These are phyloP conservation scores for Cerrena zonata DNA, from an alignment of 1,284 basidiomycete genomes.

Conservation along the genomic window DNA sequence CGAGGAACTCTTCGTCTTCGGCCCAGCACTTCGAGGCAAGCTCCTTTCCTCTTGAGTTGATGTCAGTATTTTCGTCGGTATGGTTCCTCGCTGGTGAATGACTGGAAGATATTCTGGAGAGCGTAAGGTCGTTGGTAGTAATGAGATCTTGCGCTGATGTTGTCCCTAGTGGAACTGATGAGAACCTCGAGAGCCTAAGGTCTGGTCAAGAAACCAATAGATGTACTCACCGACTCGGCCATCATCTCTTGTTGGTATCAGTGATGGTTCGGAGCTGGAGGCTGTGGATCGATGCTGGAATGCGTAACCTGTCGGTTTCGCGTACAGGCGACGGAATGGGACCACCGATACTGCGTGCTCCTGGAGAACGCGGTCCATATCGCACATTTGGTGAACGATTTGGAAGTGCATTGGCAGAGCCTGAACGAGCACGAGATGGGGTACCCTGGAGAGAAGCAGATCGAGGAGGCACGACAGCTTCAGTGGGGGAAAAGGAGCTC, in stretches of 20 bases:
- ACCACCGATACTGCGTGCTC: conserved; percentile 16
- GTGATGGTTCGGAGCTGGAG: conserved; percentile 73
- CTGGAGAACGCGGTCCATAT: conserved; percentile 34
- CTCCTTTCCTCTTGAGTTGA: conserved; percentile 65
- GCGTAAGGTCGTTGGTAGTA: conserved; percentile 39
- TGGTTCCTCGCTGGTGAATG: conserved; percentile 42
- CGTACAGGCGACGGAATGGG: conserved; percentile 34
- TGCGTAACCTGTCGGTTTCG: conserved; percentile 47
- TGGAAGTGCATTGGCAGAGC: conserved; percentile 24
- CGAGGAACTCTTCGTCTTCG: conserved; percentile 81
- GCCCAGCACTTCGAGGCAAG: conserved; percentile 78
- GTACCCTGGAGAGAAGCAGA: conserved; percentile 46
- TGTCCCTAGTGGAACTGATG: conserved; percentile 19
- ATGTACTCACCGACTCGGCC: conserved; percentile 39
- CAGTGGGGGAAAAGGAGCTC: conserved; percentile 15
- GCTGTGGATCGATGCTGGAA: conserved; percentile 63
- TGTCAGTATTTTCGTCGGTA: conserved; percentile 52
- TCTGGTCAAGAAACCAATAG: conserved; percentile 13
- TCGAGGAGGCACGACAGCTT: conserved; percentile 49
- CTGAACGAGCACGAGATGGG: conserved; percentile 34
- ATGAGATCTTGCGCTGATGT: conserved; percentile 51
- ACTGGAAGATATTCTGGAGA: conserved; percentile 39
- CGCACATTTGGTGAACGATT: conserved; percentile 24
- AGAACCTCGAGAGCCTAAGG: conserved; percentile 14
- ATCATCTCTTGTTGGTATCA: conserved; percentile 50